Percentiles rank a stretch among this genome's conserved stretches.
Conservation (phyloP, 202 grass and related monocot species). For the Panicum hallii region DNA sequence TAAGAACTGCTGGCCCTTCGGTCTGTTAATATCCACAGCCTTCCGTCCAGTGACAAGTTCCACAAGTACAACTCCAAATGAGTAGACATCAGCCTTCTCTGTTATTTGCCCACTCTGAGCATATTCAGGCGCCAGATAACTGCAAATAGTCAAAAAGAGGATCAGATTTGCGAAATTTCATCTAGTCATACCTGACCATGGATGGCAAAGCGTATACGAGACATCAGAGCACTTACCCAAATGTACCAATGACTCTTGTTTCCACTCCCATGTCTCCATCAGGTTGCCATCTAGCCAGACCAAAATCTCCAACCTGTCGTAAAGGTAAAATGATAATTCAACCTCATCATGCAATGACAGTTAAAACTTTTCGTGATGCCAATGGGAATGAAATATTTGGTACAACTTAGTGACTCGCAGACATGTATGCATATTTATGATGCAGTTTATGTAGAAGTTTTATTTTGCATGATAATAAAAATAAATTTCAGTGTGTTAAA, state of each 20-base stretch:
- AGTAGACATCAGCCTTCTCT: conserved; percentile 96
- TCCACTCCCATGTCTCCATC: conserved; percentile 96
- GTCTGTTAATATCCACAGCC: conserved; percentile 91
- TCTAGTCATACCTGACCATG: not conserved
- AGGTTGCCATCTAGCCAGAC: conserved; percentile 92
- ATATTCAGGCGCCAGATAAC: conserved; percentile 95
- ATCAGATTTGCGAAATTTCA: not conserved
- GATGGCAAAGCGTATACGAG: not conserved
- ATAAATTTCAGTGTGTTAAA: not conserved
- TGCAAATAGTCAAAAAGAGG: conserved; percentile 26
- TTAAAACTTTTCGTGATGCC: not conserved
- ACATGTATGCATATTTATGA: not conserved
- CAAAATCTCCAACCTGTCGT: conserved; percentile 87
- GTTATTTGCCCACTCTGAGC: conserved; percentile 94
- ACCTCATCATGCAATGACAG: not conserved
- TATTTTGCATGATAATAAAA: not conserved
- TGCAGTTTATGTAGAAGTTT: not conserved
- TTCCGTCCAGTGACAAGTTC: conserved; percentile 96
- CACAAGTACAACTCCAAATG: conserved; percentile 92
- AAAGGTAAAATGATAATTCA: conserved; percentile 8
- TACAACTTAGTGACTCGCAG: not conserved
- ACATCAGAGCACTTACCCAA: conserved; percentile 56
- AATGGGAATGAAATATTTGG: not conserved
- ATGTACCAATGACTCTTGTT: conserved; percentile 94
- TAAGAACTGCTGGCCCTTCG: conserved; percentile 93